These are phyloP conservation scores for Backusella westeae DNA, from an alignment of 192 early-diverging fungal species.

Conservation along the genomic window DNA sequence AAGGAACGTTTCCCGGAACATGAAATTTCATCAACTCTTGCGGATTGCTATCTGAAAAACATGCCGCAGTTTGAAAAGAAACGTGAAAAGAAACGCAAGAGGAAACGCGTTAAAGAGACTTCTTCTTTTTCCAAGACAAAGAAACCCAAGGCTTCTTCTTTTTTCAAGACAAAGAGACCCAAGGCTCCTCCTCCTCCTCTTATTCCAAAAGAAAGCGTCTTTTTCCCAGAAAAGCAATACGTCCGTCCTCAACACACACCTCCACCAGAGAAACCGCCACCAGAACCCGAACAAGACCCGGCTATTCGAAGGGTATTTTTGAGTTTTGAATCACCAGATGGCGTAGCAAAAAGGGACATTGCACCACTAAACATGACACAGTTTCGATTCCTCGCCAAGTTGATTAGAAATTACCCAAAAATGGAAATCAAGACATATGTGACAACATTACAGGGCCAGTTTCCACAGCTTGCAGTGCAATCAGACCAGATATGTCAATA, in stretches of 20 bases:
- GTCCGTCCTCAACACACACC: no score
- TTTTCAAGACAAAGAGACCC: no score
- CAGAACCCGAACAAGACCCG: no score
- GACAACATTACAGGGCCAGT: not conserved
- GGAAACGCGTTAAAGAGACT: no score
- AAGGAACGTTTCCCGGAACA: not conserved
- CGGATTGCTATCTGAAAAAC: not conserved
- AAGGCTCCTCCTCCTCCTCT: no score
- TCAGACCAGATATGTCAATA: no score
- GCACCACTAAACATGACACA: not conserved
- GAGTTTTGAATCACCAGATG: no score
- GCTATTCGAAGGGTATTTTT: no score
- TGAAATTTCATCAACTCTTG: not conserved
- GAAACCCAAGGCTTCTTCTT: no score
- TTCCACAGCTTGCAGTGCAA: not conserved
- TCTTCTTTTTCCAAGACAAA: no score
- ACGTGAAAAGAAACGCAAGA: no score
- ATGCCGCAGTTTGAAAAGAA: not conserved
- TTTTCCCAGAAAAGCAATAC: not conserved
- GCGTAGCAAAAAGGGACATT: not conserved
- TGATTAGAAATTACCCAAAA: not conserved
- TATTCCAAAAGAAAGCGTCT: not conserved
- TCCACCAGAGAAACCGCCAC: no score
- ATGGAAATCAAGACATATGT: not conserved
- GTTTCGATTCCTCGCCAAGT: not conserved